phyloP scores from a whole-genome alignment of 805 yeast species.

The Candida anglica region DNA sequence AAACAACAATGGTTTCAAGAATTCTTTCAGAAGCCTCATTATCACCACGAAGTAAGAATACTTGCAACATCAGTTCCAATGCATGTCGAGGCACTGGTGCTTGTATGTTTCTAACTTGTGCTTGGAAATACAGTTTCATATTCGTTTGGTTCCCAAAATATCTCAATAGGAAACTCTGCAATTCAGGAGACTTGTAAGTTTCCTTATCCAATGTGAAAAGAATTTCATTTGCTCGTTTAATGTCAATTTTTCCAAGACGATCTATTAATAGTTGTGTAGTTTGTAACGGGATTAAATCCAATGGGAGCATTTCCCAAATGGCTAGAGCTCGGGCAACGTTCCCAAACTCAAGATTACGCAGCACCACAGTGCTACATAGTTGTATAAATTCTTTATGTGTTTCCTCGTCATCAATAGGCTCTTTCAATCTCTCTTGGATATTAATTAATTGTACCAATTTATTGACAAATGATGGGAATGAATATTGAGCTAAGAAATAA shows the following conservation, averaged over 20 bases:
- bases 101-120: too few relatives aligned
- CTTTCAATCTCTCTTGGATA: too few relatives aligned
- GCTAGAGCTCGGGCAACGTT: background rate
- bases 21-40: conserved; percentile 26
- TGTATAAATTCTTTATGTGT: too few relatives aligned
- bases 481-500: background rate
- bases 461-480: conserved; percentile 1
- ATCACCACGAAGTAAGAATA: conserved; percentile 22
- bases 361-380: background rate
- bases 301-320: background rate
- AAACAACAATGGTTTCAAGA: conserved; percentile 26
- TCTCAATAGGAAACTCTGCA: background rate
- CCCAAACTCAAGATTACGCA: conserved; percentile 1
- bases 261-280: background rate
- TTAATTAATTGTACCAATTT: background rate
- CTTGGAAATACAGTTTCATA: too few relatives aligned
- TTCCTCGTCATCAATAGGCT: background rate
- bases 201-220: background rate
- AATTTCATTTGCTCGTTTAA: background rate
- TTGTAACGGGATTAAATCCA: background rate
- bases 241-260: background rate
- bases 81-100: conserved; percentile 31
- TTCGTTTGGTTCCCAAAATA: too few relatives aligned
- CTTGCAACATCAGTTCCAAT: conserved; percentile 26
- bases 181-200: background rate